Conservation (phyloP, 2,329 filamentous ascomycete species). For the Delphinella strobiligena region DNA sequence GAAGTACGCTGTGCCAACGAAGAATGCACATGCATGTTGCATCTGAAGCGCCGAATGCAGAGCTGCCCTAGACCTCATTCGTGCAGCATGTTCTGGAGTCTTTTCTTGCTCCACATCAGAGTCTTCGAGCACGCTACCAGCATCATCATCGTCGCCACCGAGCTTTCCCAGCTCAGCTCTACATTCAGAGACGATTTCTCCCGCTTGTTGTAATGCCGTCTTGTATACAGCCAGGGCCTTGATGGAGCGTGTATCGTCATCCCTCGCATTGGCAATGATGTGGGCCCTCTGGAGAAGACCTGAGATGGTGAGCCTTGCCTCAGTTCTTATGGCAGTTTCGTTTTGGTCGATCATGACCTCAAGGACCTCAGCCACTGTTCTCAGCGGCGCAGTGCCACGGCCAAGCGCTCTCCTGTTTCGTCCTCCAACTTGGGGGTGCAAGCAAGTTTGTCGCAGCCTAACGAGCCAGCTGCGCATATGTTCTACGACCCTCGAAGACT, state of each 20-base stretch:
- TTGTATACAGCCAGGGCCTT: slow-evolving; percentile 63
- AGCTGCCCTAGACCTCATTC: slow-evolving; percentile 38
- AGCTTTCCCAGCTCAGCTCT: slow-evolving; percentile 40
- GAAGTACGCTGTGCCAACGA: slow-evolving; percentile 70
- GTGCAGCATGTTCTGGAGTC: slow-evolving; percentile 15
- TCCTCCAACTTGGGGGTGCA: slow-evolving; percentile 72
- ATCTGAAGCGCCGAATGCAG: slow-evolving; percentile 65
- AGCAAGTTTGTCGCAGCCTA: slow-evolving; percentile 65
- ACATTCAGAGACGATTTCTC: slow-evolving; percentile 48
- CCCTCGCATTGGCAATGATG: slow-evolving; percentile 61
- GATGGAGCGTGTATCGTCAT: slow-evolving; percentile 37
- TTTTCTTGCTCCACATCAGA: slow-evolving; percentile 23
- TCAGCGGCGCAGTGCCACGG: slow-evolving; percentile 49
- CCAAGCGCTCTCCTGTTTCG: slow-evolving; percentile 54
- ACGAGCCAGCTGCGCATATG: slow-evolving; percentile 71
- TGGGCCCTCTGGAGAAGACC: slow-evolving; percentile 61
- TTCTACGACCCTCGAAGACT: slow-evolving; percentile 46
- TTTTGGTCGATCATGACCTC: slow-evolving; percentile 86
- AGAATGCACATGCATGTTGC: slow-evolving; percentile 73
- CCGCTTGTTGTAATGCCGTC: slow-evolving; percentile 28
- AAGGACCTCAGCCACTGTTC: slow-evolving; percentile 76
- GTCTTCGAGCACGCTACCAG: slow-evolving; percentile 10
- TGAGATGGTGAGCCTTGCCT: slow-evolving; percentile 51
- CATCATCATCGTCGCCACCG: neutral
- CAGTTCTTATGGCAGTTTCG: slow-evolving; percentile 50